These are phyloP conservation scores for Mortierella alpina DNA, from an alignment of 192 early-diverging fungal genomes.

Conservation along the genomic window DNA sequence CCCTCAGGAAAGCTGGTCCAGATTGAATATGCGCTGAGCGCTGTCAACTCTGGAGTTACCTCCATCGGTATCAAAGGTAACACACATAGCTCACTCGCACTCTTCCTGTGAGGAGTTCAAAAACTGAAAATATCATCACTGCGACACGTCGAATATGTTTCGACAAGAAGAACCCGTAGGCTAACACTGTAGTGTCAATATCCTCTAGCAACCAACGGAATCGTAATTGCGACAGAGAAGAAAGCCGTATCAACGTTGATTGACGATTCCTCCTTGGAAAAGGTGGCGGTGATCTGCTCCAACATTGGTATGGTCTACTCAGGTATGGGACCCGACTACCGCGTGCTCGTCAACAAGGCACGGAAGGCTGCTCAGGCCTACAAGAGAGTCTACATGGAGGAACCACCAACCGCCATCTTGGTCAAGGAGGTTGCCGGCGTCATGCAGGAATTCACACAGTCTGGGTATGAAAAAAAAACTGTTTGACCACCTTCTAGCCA, in stretches of 20 bases:
- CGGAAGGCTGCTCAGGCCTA: slow-evolving; percentile 97
- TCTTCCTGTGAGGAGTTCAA: not conserved
- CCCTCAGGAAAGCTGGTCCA: slow-evolving; percentile 99
- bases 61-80: slow-evolving; percentile 57
- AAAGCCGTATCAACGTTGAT: slow-evolving; percentile 93
- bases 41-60: slow-evolving; percentile 69
- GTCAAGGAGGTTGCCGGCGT: slow-evolving; percentile 97
- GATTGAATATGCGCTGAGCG: slow-evolving; percentile 98
- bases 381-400: slow-evolving; percentile 91
- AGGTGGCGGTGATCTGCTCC: slow-evolving; percentile 88
- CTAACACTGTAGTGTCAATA: not conserved
- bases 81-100: not conserved
- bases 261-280: slow-evolving; percentile 92
- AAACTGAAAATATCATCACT: too few relatives aligned
- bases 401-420: slow-evolving; percentile 94
- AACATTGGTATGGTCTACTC: slow-evolving; percentile 99
- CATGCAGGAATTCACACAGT: slow-evolving; percentile 99
- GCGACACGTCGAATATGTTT: not conserved
- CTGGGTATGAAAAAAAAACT: slow-evolving; percentile 70
- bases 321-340: slow-evolving; percentile 98
- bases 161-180: not conserved
- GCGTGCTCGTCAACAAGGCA: slow-evolving; percentile 94
- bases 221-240: slow-evolving; percentile 99
- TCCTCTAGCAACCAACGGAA: slow-evolving; percentile 87
- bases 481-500: not conserved